Evolutionary conservation across 257 asterid species (phyloP), one percentile per base, ranked within the genome.

Genomic region (Phtheirospermum japonicum): DNA sequence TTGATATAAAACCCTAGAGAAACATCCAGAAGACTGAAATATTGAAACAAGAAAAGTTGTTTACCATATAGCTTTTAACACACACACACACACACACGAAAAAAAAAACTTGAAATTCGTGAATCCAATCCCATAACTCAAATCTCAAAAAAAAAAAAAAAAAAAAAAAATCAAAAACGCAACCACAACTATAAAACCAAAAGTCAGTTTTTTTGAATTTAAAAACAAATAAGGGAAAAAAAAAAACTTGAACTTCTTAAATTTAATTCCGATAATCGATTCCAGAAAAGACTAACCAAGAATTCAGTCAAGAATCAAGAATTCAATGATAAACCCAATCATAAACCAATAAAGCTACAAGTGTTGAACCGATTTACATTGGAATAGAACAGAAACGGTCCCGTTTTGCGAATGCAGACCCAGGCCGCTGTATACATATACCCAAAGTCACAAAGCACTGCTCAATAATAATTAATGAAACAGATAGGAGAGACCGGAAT

Each of bases 341-440:
- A 48, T 7, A 48, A 48, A 17, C 2, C 1, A 9, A 36, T 6
- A 36, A 36, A 36, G 42, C 28, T 4, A 16, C 16, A 20, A 31
- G 26, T 0, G 46, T 18, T 2, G 51, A 40, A 65, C 42, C n/a
- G 67, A 72, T 31, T 76, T 73, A 72, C 71, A 76, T 65, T 69
- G 45, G 53, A 61, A 16, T 8, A 46, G 31, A 54, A 54, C 16
- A 33, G 71, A 64, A 60, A 19, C 32, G 18, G 48, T 59, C 54
- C 64, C 64, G 62, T 56, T 54, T 66, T 39, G 60, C 17, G 59
- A 66, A 66, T 70, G 76, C 76, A 43, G 67, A 46, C 11, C 8
- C 57, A 39, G 56, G 61, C 54, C 36, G 49, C 57, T 50, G 40
- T 55, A 55, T 17, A 30, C 26, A 57, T n/a, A n/a, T n/a, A 19